Evolutionary conservation across 2,329 filamentous ascomycete genomes (phyloP), one percentile per base, ranked within the genome.

Genomic region (Cladorrhinum sp.): DNA sequence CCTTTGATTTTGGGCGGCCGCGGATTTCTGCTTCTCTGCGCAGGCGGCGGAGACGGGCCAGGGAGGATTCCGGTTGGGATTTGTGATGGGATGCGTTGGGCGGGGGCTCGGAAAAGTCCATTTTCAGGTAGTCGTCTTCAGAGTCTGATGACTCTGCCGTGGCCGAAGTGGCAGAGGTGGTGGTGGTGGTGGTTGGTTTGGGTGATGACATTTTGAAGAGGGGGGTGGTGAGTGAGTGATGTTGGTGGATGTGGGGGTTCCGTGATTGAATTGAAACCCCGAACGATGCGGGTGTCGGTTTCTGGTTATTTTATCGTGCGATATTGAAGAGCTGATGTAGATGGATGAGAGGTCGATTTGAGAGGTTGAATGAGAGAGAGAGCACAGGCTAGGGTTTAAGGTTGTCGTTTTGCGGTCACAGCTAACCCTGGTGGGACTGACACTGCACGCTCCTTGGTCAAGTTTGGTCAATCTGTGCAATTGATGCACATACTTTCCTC

Each of bases 101-200:
- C 73, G 80, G 69, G 76, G 82, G 71, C 25, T 96, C 90, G 18
- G 85, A 81, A 72, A 99, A 93, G 13, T 87, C 82, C 93, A 99
- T 98, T 68, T 88, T 92, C 90, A 99, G 96, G 80, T 99, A 98
- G 75, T 99, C 95, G 65, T 97, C 92, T 64, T 92, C 91, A 20
- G 41, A 45, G 41, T 92, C 91, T 6, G 91, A 90, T 6, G 91
- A 90, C 29, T 61, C 55, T 60, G 52, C 56, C 41, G 59, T 32
- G 18, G 45, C 13, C 2, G 24, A 29, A 7, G 29, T 38, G 45
- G 32, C 16, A 5, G 25, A 24, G 13, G 29, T 50, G 45, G 50
- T 52, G 49, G 36, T 16, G 48, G 22, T 20, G 45, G 23, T 23
- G 23, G 23, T 24, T 25, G 3, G 27, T n/a, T 29, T 29, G 20